Evolutionary conservation across 371 early-diverging fungal genomes (phyloP).

Genomic region (Paraphysoderma sedebokerense): DNA sequence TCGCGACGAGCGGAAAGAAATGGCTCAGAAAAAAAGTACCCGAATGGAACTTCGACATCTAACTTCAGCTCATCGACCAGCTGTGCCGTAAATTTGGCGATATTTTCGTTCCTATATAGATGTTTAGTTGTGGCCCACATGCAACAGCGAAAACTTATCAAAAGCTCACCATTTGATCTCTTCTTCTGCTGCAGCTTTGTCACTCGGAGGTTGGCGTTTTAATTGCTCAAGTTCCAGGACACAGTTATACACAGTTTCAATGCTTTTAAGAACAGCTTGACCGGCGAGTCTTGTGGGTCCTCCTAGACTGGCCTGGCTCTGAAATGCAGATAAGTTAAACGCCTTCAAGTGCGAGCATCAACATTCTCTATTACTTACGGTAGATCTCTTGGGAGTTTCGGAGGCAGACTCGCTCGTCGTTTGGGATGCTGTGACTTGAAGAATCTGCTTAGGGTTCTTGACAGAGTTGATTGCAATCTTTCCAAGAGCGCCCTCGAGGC

Average conservation of each 20-base stretch:
- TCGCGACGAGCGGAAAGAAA: too few species aligned
- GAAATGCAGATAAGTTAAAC: too few species aligned
- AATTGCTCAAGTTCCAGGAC: conserved; percentile 68
- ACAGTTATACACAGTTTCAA: conserved; percentile 56
- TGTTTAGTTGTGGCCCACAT: not conserved
- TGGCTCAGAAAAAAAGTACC: conserved; percentile 15
- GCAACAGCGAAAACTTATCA: not conserved
- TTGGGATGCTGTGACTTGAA: conserved; percentile 41
- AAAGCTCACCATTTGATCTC: not conserved
- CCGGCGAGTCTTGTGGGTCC: conserved; percentile 13
- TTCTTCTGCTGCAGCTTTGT: too few species aligned
- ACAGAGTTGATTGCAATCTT: conserved; percentile 76
- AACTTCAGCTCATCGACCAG: conserved; percentile 43
- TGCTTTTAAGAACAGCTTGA: conserved; percentile 41
- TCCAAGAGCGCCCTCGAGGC: conserved; percentile 86
- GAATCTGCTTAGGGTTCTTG: conserved; percentile 67
- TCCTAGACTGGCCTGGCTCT: too few species aligned
- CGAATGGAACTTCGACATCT: too few species aligned
- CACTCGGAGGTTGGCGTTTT: conserved; percentile 36
- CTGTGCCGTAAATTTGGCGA: conserved; percentile 27
- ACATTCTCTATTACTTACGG: too few species aligned
- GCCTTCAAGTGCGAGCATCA: too few species aligned
- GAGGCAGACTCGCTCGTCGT: too few species aligned
- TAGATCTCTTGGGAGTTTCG: too few species aligned
- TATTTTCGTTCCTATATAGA: conserved; percentile 26